A percentile compares a stretch with the other conserved stretches of the same genome.
These are phyloP conservation scores for Beta macrorhiza DNA, from an alignment of 179 eudicot genomes.

Conservation along the genomic window DNA sequence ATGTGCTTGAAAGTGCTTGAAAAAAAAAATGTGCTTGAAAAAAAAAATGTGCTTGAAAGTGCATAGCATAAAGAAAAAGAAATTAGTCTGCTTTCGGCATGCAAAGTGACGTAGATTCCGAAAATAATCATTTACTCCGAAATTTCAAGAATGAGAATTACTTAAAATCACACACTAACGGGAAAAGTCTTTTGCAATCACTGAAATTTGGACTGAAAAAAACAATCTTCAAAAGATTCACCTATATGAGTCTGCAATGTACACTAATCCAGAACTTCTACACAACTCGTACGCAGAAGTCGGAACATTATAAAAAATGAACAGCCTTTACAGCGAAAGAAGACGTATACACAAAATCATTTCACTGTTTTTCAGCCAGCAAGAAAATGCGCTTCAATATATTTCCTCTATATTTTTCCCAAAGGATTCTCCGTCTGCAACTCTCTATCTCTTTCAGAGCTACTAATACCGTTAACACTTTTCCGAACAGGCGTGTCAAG, in stretches of 20 bases:
- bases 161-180: neutral
- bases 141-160: neutral
- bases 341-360: neutral
- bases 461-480: neutral
- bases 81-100: neutral
- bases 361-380: neutral
- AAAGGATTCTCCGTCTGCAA: constrained; percentile 11
- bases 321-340: neutral
- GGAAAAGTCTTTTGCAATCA: neutral
- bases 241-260: neutral
- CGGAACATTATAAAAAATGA: neutral
- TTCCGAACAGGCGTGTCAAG: neutral
- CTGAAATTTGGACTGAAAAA: neutral
- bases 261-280: neutral
- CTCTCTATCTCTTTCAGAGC: constrained; percentile 18
- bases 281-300: neutral
- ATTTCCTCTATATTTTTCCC: neutral
- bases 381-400: neutral
- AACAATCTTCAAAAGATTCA: neutral
- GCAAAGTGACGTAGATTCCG: neutral
- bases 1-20: neutral
- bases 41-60: neutral
- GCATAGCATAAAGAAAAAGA: neutral
- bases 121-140: neutral
- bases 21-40: neutral